phyloP scores from a whole-genome alignment of 2,329 filamentous ascomycete genomes.

The Canariomyces notabilis region DNA sequence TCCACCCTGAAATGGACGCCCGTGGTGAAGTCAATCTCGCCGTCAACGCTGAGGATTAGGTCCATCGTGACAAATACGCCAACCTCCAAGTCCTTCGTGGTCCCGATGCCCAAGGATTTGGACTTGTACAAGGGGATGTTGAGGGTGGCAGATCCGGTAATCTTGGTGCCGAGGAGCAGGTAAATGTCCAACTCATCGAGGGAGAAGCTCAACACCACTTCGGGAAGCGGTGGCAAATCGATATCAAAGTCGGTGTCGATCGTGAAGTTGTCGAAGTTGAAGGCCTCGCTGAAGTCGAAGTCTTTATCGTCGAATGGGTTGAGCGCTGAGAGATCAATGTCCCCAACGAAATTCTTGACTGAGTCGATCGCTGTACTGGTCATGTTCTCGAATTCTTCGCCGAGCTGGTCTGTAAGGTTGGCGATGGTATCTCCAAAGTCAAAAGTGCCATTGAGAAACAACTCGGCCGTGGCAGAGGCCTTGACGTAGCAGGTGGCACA shows the following conservation, averaged over 20 bases:
- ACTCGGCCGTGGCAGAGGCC: constrained; percentile 38
- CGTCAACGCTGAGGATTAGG: constrained; percentile 45
- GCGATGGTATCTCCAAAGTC: constrained; percentile 33
- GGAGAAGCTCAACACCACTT: constrained; percentile 38
- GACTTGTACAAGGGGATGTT: constrained; percentile 45
- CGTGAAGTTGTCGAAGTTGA: constrained; percentile 27
- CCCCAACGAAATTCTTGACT: neutral
- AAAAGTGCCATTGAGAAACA: constrained; percentile 39
- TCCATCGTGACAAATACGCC: constrained; percentile 47
- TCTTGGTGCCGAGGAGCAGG: constrained; percentile 39
- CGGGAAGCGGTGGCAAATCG: constrained; percentile 39
- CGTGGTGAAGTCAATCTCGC: constrained; percentile 44
- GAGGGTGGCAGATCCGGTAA: constrained; percentile 41
- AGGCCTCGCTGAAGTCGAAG: constrained; percentile 22
- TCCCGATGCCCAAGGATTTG: constrained; percentile 37
- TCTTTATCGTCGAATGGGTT: constrained; percentile 28
- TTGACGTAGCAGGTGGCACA: constrained; percentile 49
- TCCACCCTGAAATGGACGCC: constrained; percentile 53
- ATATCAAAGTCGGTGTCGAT: constrained; percentile 41
- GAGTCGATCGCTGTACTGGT: constrained; percentile 20
- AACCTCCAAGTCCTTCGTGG: constrained; percentile 36
- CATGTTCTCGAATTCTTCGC: constrained; percentile 31
- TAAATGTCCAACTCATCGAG: constrained; percentile 49
- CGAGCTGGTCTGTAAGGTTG: constrained; percentile 32
- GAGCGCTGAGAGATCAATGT: constrained; percentile 7